Percentiles rank a stretch among this genome's conserved stretches.
Evolutionary conservation across 2,329 filamentous ascomycete species (phyloP).

Genomic region (Lojkania enalia): DNA sequence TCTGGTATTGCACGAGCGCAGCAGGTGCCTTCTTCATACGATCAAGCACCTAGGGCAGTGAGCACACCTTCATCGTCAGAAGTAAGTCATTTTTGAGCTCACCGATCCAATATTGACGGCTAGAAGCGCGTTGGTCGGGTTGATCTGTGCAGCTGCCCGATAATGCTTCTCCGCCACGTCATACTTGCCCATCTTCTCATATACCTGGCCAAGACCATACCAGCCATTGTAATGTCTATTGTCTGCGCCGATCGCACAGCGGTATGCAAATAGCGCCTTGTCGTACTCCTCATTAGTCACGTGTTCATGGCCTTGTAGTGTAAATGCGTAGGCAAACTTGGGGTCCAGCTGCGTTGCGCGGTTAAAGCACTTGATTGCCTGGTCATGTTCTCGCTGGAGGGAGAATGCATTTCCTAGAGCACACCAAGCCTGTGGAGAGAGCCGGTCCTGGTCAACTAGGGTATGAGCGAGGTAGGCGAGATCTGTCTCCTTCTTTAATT

Average conservation of each 20-base stretch:
- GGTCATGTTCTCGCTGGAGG: conserved; percentile 87
- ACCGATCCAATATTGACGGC: conserved; percentile 91
- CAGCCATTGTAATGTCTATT: conserved; percentile 96
- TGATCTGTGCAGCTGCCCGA: conserved; percentile 82
- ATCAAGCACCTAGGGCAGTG: conserved; percentile 61
- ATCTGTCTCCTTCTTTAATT: conserved; percentile 88
- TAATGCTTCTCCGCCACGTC: conserved; percentile 93
- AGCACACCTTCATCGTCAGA: not conserved
- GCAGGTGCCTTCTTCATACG: conserved; percentile 80
- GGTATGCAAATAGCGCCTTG: conserved; percentile 85
- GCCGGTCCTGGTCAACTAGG: conserved; percentile 80
- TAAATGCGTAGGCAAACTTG: conserved; percentile 93
- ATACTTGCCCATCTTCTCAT: conserved; percentile 87
- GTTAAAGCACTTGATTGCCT: conserved; percentile 92
- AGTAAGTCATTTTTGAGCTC: conserved; percentile 21
- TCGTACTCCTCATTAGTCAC: conserved; percentile 97
- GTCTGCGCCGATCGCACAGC: conserved; percentile 82
- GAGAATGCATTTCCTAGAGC: conserved; percentile 95
- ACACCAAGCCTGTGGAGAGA: conserved; percentile 95
- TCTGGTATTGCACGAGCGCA: conserved; percentile 79
- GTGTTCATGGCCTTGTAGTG: conserved; percentile 93
- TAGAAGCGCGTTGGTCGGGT: conserved; percentile 89
- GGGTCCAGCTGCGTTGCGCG: conserved; percentile 88
- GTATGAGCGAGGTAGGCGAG: conserved; percentile 91
- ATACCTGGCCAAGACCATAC: conserved; percentile 82